phyloP scores from a whole-genome alignment of 2,329 filamentous ascomycete species.

The Aphanoascus verrucosus region DNA sequence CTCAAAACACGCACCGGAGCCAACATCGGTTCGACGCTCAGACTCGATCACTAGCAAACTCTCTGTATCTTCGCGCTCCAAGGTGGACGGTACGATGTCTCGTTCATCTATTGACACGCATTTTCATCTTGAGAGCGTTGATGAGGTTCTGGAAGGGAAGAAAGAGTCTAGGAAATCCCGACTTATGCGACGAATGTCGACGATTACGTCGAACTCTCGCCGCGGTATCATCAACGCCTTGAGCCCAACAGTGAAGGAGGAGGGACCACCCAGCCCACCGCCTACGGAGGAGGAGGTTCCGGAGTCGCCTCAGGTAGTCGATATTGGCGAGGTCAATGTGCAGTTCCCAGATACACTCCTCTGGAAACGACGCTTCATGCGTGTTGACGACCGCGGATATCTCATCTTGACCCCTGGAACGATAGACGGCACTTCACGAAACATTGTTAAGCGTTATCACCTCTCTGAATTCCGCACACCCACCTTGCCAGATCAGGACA shows the following conservation, averaged over 20 bases:
- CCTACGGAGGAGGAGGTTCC: slow-evolving; percentile 6
- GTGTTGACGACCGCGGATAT: slow-evolving; percentile 72
- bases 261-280: slow-evolving; percentile 22
- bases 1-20: slow-evolving; percentile 25
- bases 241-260: slow-evolving; percentile 30
- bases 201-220: slow-evolving; percentile 42
- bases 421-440: slow-evolving; percentile 48
- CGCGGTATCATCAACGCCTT: slow-evolving; percentile 35
- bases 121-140: slow-evolving; percentile 22
- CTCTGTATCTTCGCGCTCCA: slow-evolving; percentile 31
- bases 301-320: slow-evolving; percentile 45
- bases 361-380: slow-evolving; percentile 88
- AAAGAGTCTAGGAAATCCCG: slow-evolving; percentile 49
- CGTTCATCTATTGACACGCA: slow-evolving; percentile 29
- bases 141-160: slow-evolving; percentile 39
- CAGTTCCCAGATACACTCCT: slow-evolving; percentile 93
- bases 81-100: slow-evolving; percentile 25
- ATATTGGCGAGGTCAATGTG: slow-evolving; percentile 84
- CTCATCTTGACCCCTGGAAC: slow-evolving; percentile 66
- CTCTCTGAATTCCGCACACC: slow-evolving; percentile 72
- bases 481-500: slow-evolving; percentile 75
- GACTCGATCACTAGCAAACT: slow-evolving; percentile 31
- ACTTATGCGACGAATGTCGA: slow-evolving; percentile 58
- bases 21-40: slow-evolving; percentile 20
- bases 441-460: slow-evolving; percentile 66